Evolutionary conservation across 805 yeast genomes (phyloP).

Genomic region (Saturnispora diversa): DNA sequence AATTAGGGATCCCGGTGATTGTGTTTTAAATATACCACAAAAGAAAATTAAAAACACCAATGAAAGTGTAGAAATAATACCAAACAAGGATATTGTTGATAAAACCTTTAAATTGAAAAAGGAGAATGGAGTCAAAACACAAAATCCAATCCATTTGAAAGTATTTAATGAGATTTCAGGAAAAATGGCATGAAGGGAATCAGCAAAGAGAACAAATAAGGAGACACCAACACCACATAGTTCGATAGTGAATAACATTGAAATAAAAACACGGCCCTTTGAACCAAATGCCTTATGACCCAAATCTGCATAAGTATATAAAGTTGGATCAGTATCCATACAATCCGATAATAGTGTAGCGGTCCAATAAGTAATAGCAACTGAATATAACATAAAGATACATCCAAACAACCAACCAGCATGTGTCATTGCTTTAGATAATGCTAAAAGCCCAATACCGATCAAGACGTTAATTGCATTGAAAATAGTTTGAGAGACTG

Average conservation of each 20-base stretch:
- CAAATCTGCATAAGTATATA: slow-evolving; percentile 82
- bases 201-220: slow-evolving; percentile 74
- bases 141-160: slow-evolving; percentile 61
- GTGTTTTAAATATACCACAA: slow-evolving; percentile 38
- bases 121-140: slow-evolving; percentile 72
- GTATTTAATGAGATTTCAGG: slow-evolving; percentile 44
- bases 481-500: slow-evolving; percentile 63
- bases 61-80: slow-evolving; percentile 47
- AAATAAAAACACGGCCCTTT: slow-evolving; percentile 63
- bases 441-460: slow-evolving; percentile 60
- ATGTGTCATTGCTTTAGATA: slow-evolving; percentile 55
- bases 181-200: slow-evolving; percentile 65
- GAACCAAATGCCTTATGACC: slow-evolving; percentile 83
- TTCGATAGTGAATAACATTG: slow-evolving; percentile 68
- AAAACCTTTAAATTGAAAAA: slow-evolving; percentile 49
- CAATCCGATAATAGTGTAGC: slow-evolving; percentile 68
- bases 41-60: slow-evolving; percentile 38
- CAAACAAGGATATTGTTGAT: slow-evolving; percentile 47
- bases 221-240: slow-evolving; percentile 77
- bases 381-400: slow-evolving; percentile 50
- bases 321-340: slow-evolving; percentile 69
- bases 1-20: slow-evolving; percentile 49
- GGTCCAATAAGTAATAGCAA: slow-evolving; percentile 63
- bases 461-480: slow-evolving; percentile 59
- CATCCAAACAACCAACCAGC: slow-evolving; percentile 65